phyloP scores from a whole-genome alignment of 352 stramenopile species.

The Globisporangium nagaii region DNA sequence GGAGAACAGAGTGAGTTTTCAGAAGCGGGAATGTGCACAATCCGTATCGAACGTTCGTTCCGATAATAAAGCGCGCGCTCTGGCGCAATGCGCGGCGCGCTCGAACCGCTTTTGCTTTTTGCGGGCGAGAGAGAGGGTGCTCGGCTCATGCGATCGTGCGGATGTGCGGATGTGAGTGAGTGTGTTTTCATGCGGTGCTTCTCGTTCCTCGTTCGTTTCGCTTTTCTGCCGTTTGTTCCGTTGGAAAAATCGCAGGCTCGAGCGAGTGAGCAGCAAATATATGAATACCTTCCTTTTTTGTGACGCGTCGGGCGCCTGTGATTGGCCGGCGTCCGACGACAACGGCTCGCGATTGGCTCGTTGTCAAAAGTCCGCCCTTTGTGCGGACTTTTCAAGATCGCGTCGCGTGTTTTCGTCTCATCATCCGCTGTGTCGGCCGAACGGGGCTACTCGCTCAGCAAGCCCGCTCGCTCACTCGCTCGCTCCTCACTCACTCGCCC shows the following conservation, averaged over 20 bases:
- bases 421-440: too few relatives aligned
- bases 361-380: neutral
- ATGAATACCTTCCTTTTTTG: neutral
- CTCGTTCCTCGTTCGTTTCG: neutral
- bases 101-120: too few relatives aligned
- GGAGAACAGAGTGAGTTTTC: too few relatives aligned
- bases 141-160: too few relatives aligned
- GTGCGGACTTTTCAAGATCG: neutral
- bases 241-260: neutral
- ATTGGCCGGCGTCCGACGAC: neutral
- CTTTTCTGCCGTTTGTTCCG: neutral
- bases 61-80: too few relatives aligned
- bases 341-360: neutral
- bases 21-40: neutral
- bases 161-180: neutral
- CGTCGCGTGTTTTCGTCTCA: neutral
- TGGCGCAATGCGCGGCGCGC: too few relatives aligned
- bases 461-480: too few relatives aligned
- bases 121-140: too few relatives aligned
- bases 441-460: too few relatives aligned
- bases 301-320: neutral
- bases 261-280: neutral
- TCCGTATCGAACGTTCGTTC: neutral
- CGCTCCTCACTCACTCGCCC: too few relatives aligned
- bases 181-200: neutral